phyloP scores from a whole-genome alignment of 192 early-diverging fungal genomes.

The Oehlia diaphana region DNA sequence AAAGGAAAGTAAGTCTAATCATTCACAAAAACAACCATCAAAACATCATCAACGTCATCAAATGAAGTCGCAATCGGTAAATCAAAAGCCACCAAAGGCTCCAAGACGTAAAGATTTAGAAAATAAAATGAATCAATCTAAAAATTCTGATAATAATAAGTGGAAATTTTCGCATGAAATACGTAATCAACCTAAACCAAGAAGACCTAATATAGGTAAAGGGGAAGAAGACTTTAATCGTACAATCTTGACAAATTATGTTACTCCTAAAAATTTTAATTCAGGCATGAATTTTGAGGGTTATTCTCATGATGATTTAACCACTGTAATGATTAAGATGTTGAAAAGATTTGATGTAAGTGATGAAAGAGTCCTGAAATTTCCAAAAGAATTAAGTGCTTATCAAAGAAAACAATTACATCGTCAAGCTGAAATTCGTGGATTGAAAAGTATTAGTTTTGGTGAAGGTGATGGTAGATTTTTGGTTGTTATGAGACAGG shows the following conservation, averaged over 20 bases:
- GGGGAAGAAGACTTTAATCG: slow-evolving; percentile 25
- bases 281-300: background rate
- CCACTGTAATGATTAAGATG: slow-evolving; percentile 4
- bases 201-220: slow-evolving; percentile 20
- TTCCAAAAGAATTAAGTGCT: slow-evolving; percentile 12
- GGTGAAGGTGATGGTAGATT: slow-evolving; percentile 30
- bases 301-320: background rate
- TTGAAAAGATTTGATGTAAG: slow-evolving; percentile 22
- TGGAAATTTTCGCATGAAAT: slow-evolving; percentile 28
- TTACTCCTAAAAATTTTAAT: slow-evolving; percentile 14
- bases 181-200: slow-evolving; percentile 12
- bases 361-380: slow-evolving; percentile 25
- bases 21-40: background rate
- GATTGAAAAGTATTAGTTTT: slow-evolving; percentile 28
- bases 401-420: slow-evolving; percentile 29
- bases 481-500: slow-evolving; percentile 25
- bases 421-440: slow-evolving; percentile 23
- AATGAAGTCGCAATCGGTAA: background rate
- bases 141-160: background rate
- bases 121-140: background rate
- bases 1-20: background rate
- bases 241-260: slow-evolving; percentile 16
- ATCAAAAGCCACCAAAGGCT: background rate
- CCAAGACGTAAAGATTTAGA: background rate
- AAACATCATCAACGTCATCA: background rate